phyloP scores from a whole-genome alignment of 768 basidiomycete genomes.

The Hemileccinum impolitum region DNA sequence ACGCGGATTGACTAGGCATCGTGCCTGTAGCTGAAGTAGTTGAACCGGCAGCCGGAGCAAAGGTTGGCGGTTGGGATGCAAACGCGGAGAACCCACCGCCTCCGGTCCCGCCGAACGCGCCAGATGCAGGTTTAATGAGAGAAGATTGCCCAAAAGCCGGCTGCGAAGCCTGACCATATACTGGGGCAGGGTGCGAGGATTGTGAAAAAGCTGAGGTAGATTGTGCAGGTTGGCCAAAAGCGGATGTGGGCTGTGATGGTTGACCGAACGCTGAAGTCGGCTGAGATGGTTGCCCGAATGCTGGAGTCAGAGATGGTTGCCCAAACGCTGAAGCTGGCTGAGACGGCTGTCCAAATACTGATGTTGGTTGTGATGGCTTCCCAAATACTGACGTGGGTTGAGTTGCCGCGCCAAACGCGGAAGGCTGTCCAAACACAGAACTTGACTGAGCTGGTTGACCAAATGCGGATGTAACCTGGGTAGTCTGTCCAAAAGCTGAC shows the following conservation, averaged over 20 bases:
- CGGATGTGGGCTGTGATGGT: slow-evolving; percentile 25
- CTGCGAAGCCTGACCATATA: slow-evolving; percentile 36
- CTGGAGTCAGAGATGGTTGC: slow-evolving; percentile 29
- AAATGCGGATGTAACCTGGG: slow-evolving; percentile 27
- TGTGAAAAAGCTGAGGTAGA: slow-evolving; percentile 27
- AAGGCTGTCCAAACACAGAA: slow-evolving; percentile 38
- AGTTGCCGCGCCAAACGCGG: slow-evolving; percentile 34
- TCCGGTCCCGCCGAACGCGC: slow-evolving; percentile 45
- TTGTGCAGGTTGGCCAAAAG: slow-evolving; percentile 29
- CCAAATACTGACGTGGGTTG: slow-evolving; percentile 25
- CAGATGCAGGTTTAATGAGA: slow-evolving; percentile 48
- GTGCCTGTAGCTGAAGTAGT: slow-evolving; percentile 2
- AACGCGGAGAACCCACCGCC: slow-evolving; percentile 52
- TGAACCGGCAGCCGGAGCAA: slow-evolving; percentile 25
- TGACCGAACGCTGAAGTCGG: slow-evolving; percentile 37
- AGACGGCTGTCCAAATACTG: slow-evolving; percentile 33
- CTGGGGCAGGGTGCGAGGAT: slow-evolving; percentile 29
- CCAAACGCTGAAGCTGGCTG: slow-evolving; percentile 28
- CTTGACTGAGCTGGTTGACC: slow-evolving; percentile 30
- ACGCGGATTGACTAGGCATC: slow-evolving; percentile 17
- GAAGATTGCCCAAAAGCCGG: slow-evolving; percentile 36
- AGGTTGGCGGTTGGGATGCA: slow-evolving; percentile 44
- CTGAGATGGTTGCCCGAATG: slow-evolving; percentile 35
- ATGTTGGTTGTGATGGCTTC: slow-evolving; percentile 25
- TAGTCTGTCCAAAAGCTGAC: slow-evolving; percentile 38